Conservation (phyloP, 768 basidiomycete genomes). For the Lentinula sp. region DNA sequence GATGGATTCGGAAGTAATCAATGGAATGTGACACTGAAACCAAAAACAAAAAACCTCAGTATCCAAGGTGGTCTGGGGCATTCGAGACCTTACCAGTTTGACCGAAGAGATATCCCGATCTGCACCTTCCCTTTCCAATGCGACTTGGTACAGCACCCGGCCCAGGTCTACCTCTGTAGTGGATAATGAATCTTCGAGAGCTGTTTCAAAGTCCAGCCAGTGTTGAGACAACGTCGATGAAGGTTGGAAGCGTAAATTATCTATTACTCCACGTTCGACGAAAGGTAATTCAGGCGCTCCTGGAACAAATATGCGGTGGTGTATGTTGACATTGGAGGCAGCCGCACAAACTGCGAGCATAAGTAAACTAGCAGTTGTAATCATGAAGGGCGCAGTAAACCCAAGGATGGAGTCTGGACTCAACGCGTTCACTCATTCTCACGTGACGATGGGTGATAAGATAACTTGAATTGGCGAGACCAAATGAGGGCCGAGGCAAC, state of each 20-base stretch:
- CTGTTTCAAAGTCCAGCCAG: conserved; percentile 36
- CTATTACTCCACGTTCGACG: conserved; percentile 34
- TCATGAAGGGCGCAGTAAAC: neutral
- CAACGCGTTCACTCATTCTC: neutral
- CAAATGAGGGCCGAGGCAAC: conserved; percentile 1
- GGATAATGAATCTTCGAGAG: conserved; percentile 11
- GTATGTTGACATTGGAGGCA: conserved; percentile 23
- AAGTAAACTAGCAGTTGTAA: conserved; percentile 12
- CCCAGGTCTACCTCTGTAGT: conserved; percentile 22
- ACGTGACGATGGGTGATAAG: neutral
- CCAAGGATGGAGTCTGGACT: neutral
- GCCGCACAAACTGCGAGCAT: conserved; percentile 13
- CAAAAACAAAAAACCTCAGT: conserved; percentile 1
- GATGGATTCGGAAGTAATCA: conserved; percentile 48
- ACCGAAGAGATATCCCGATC: conserved; percentile 59
- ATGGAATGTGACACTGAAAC: conserved; percentile 61
- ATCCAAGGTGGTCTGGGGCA: neutral
- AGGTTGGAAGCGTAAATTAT: conserved; percentile 29
- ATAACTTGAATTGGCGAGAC: neutral
- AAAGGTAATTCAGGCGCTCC: conserved; percentile 30
- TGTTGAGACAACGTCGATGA: conserved; percentile 40
- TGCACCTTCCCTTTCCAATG: conserved; percentile 45
- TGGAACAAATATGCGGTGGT: conserved; percentile 53
- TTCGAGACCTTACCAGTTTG: conserved; percentile 37
- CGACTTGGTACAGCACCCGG: conserved; percentile 64